These are phyloP conservation scores for Ceratocystis variospora DNA, from an alignment of 2,329 filamentous ascomycete genomes.

Conservation along the genomic window DNA sequence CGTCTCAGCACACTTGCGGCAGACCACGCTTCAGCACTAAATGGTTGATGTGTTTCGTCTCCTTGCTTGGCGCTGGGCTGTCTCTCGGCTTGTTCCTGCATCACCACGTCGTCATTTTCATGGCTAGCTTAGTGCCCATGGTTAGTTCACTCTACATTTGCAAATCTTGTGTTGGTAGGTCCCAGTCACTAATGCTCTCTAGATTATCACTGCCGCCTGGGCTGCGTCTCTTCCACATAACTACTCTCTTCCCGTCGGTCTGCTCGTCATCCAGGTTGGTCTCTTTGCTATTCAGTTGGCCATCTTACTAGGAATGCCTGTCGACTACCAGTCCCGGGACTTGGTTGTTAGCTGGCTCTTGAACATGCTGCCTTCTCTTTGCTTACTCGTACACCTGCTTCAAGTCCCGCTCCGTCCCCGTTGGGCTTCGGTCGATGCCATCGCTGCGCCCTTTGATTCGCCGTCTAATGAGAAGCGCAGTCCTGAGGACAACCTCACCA, in stretches of 20 bases:
- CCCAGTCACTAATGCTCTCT: neutral
- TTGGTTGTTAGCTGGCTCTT: slow-evolving; percentile 22
- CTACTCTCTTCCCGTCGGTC: slow-evolving; percentile 12
- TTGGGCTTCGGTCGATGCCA: slow-evolving; percentile 37
- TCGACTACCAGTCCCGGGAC: slow-evolving; percentile 21
- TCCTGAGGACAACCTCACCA: slow-evolving; percentile 62
- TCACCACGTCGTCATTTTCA: neutral
- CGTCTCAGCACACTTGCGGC: neutral
- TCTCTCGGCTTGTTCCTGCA: neutral
- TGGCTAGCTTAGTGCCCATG: neutral
- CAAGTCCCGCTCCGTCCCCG: slow-evolving; percentile 58
- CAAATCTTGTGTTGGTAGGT: neutral
- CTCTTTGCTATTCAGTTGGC: slow-evolving; percentile 25
- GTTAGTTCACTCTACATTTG: neutral
- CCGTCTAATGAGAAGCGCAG: slow-evolving; percentile 39
- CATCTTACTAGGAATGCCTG: slow-evolving; percentile 21
- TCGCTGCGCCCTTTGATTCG: slow-evolving; percentile 39
- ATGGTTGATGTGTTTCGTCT: neutral
- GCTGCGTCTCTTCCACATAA: neutral
- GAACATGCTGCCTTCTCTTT: slow-evolving; percentile 30
- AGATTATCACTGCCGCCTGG: slow-evolving; percentile 7
- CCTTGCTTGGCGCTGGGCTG: neutral
- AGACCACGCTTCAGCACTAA: neutral
- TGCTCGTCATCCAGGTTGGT: slow-evolving; percentile 25
- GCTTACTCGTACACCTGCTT: slow-evolving; percentile 41